Conservation (phyloP, 208 protist genomes). For the Blechomonas ayalai region DNA sequence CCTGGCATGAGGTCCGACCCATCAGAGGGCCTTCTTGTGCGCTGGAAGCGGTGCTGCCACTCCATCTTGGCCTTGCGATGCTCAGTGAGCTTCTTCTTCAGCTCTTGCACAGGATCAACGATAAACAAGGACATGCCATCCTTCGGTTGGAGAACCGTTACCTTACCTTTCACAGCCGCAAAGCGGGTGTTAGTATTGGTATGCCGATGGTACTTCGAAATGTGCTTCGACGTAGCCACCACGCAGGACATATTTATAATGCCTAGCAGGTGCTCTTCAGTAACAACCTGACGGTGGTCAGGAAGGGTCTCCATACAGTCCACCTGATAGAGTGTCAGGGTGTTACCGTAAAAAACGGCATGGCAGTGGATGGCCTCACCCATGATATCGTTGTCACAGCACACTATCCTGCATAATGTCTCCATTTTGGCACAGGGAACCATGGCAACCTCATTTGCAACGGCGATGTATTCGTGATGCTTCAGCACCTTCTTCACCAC, state of each 20-base stretch:
- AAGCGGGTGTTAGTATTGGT: slow-evolving; percentile 34
- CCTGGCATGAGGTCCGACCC: too few species aligned
- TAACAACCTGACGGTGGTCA: slow-evolving; percentile 37
- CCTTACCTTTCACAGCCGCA: slow-evolving; percentile 63
- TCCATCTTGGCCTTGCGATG: not conserved
- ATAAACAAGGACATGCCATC: slow-evolving; percentile 49
- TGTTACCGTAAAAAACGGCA: slow-evolving; percentile 53
- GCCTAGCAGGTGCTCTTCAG: slow-evolving; percentile 49
- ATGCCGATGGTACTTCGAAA: slow-evolving; percentile 80
- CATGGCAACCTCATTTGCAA: slow-evolving; percentile 23
- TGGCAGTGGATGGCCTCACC: slow-evolving; percentile 54
- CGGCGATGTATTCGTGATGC: slow-evolving; percentile 24
- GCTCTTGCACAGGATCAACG: slow-evolving; percentile 29
- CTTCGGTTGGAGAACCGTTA: slow-evolving; percentile 35
- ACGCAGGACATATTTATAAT: slow-evolving; percentile 63
- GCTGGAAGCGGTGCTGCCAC: too few species aligned
- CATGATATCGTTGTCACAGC: slow-evolving; percentile 66
- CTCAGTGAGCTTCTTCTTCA: slow-evolving; percentile 13
- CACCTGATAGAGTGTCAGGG: slow-evolving; percentile 59
- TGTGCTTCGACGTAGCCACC: slow-evolving; percentile 19
- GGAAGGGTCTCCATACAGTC: slow-evolving; percentile 25
- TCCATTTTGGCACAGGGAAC: slow-evolving; percentile 48
- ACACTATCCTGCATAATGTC: slow-evolving; percentile 50
- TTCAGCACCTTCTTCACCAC: slow-evolving; percentile 43
- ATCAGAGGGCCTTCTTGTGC: too few species aligned